phyloP scores from a whole-genome alignment of 2,329 filamentous ascomycete species.

The Nemania diffusa region DNA sequence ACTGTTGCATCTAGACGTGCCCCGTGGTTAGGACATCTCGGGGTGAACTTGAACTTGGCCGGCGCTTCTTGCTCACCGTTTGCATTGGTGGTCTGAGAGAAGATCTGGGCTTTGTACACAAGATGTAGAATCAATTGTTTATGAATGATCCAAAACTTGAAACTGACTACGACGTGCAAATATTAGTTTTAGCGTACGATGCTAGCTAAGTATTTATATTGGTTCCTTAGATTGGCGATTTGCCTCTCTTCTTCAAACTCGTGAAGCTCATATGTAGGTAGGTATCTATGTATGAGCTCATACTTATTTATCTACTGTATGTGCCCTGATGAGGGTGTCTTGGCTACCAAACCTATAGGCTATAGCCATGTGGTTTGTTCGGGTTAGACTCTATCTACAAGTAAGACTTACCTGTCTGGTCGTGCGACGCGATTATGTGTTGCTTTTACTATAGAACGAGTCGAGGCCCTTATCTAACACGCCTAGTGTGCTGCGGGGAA shows the following conservation, averaged over 20 bases:
- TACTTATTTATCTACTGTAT: too few relatives aligned
- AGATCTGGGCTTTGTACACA: neutral
- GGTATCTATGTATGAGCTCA: too few relatives aligned
- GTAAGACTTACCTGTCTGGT: neutral
- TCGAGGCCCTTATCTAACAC: constrained; percentile 23
- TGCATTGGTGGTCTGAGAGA: neutral
- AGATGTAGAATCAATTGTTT: neutral
- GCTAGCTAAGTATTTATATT: neutral
- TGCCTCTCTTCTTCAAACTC: too few relatives aligned
- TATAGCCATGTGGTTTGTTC: too few relatives aligned
- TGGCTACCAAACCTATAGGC: too few relatives aligned
- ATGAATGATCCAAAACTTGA: neutral
- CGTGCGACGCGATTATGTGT: constrained; percentile 6
- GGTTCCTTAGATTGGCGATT: too few relatives aligned
- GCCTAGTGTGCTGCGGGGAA: constrained; percentile 19
- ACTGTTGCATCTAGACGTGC: neutral
- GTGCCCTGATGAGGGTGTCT: too few relatives aligned
- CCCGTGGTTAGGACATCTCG: neutral
- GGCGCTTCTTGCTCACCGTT: neutral
- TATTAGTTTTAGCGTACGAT: too few relatives aligned
- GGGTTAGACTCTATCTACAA: too few relatives aligned
- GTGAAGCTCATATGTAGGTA: too few relatives aligned
- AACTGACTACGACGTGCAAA: neutral
- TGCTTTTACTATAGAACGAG: constrained; percentile 3
- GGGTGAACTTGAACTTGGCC: neutral